Base-by-base conservation (phyloP, 2,329 filamentous ascomycete species). In the Aspergillus felis region DNA sequence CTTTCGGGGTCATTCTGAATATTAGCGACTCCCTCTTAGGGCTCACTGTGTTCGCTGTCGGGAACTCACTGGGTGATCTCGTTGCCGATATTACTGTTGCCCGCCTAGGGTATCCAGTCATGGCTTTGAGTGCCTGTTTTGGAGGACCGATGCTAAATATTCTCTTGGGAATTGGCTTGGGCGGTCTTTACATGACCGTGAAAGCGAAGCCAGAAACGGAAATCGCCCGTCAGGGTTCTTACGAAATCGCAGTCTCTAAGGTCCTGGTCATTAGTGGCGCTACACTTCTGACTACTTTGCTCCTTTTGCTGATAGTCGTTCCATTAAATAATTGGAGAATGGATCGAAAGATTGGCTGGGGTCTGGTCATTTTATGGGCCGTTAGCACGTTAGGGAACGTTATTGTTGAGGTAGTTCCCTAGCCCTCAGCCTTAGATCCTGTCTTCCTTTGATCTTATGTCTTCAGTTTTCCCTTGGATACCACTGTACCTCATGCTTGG, bases 91-190 rank as follows among this genome's bases (percentile, higher is more conserved):
- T 97, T 54, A 99, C 94, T 0, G 90, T 99, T 41, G 94, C 94
- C 3, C 86, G 91, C 35, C 84, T 99, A 2, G 94, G 94, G 2
- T 97, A 92, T 74, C 94, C 94, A 0, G 92, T 99, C 61, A 99
- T 99, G 94, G 94, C 94, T 0, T 77, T 89, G 44, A 92, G 90
- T 35, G 94, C 94, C 4, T 99, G 94, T 71, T 97, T 99, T 71
- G 94, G 94, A n/a, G 95, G 94, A 0, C 94, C 94, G 0, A 93
- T 99, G 91, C 84, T 99, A 44, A 99, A 99, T 67, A 99, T 99
- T 61, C 79, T 99, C 0, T 84, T 99, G 3, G 94, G 94, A 0
- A 92, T 99, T 53, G 94, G 94, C n/a, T 80, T 97, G 3, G 90
- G 89, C 27, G 94, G 94, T 17, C 83, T 91, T 42, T 95, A 92